Base-by-base conservation (phyloP, 2,329 filamentous ascomycete genomes). In the Chaetomium olivaceum region DNA sequence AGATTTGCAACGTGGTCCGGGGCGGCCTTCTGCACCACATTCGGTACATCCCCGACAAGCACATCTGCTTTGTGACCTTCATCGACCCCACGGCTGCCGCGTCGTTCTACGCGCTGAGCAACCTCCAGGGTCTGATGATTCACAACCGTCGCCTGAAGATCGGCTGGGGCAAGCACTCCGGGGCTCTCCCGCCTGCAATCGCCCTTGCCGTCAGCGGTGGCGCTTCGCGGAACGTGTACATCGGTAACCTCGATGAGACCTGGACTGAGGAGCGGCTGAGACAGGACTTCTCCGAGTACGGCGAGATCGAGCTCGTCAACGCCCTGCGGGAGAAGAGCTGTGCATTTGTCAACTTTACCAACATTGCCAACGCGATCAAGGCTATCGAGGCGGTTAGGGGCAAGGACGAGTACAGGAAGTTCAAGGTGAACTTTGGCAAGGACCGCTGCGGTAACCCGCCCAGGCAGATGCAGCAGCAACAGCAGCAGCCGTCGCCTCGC, bases 391-490 rank as follows among this genome's bases (percentile, higher is more conserved):
- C 93, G 25, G 89, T 99, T 70, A 89, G 95, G 65, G 91, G 93
- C 75, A 93, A 93, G 76, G 95, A 98, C 52, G 95, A 99, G 75
- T 99, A 99, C 84, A 92, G 89, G 79, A 89, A 95, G 73, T 99
- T 99, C 88, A 99, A 99, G 85, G 94, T 99, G 77, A 99, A 99
- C 82, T 99, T 99, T 76, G 95, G 95, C 79, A 99, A 99, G 82
- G 95, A 99, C 76, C 89, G 95, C 64, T 99, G 95, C 74, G 95
- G 95, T 71, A 99, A 99, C 80, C 91, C 95, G 61, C 95, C 95
- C 54, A 89, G 95, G 67, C 95, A 98, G 80, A 85, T 91, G 71
- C 87, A 89, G 77, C 86, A 83, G 70, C 80, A 82, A 68, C 52
- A 55, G 52, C 51, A 56, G 52, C 52, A 56, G 29, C 54, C 25